phyloP scores from a whole-genome alignment of 768 basidiomycete genomes.

The Coprinopsis strossmayeri region DNA sequence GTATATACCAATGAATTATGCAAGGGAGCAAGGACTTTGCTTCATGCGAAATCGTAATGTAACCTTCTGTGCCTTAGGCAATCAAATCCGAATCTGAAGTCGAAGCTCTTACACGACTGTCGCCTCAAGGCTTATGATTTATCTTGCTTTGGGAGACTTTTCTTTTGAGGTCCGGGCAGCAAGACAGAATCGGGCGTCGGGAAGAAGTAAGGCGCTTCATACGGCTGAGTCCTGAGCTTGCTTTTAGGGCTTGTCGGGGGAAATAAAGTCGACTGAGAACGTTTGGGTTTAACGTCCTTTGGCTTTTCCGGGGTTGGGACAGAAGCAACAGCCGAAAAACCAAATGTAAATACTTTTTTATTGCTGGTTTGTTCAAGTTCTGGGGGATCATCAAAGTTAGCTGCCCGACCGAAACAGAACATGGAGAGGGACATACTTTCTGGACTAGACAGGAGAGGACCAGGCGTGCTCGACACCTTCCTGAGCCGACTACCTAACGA shows the following conservation, averaged over 20 bases:
- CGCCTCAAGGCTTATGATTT: not conserved
- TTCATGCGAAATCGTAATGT: too few relatives aligned
- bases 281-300: conserved; percentile 2
- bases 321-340: too few relatives aligned
- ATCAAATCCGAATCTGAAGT: too few relatives aligned
- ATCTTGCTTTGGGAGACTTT: not conserved
- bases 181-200: conserved; percentile 33
- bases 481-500: conserved; percentile 4
- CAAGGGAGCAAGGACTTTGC: too few relatives aligned
- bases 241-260: conserved; percentile 5
- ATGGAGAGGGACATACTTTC: conserved; percentile 4
- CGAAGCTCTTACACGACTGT: too few relatives aligned
- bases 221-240: conserved; percentile 45
- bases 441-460: not conserved
- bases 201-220: conserved; percentile 59
- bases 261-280: not conserved
- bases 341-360: conserved; percentile 7
- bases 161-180: not conserved
- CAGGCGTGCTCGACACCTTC: conserved; percentile 2
- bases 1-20: too few relatives aligned
- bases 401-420: not conserved
- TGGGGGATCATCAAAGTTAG: too few relatives aligned
- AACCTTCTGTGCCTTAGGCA: too few relatives aligned
- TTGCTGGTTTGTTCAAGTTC: conserved; percentile 6
- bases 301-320: not conserved